Base-by-base conservation (phyloP, 352 stramenopile genomes). In the Phytophthora cactorum region DNA sequence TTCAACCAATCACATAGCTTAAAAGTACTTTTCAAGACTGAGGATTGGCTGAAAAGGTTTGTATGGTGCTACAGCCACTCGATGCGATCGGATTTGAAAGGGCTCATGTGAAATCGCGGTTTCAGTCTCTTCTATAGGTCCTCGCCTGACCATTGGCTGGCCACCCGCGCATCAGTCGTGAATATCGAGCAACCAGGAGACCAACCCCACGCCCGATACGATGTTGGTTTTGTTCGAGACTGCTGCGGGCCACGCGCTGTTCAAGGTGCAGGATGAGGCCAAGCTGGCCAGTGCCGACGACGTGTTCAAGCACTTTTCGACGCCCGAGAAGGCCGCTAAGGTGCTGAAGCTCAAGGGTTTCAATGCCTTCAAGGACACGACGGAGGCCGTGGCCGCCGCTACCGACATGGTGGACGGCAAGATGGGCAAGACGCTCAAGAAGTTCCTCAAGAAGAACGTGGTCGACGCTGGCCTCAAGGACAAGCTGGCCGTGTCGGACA, bases 191-290 rank as follows among this genome's bases (percentile, higher is more conserved):
- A 31, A n/a, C 15, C 43, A 69, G 38, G 44, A 61, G 27, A 58
- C 36, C 31, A 36, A 52, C 14, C 11, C 15, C 38, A 10, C 51
- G 27, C 31, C 7, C 39, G 17, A 29, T 25, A 81, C 55, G 43
- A 99, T 99, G 98, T 87, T 99, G 62, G 95, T 99, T 64, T 85
- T 99, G 36, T 99, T 99, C 73, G 98, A 99, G 81, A 99, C 98
- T 38, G 94, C 98, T 15, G 98, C 96, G 59, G 98, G 98, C 45
- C 99, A 99, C 80, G 98, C 98, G 62, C 88, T 99, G 29, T 99
- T 99, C 74, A 99, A 99, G 90, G 96, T 99, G 65, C 84, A 97
- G 76, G 91, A 98, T 75, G 93, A 98, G 68, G 86, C 87, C 64
- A 98, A 98, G 79, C 53, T 98, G 39, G 80, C 88, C 61, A 94